Percentiles rank a stretch among this genome's conserved stretches.
phyloP scores from a whole-genome alignment of 257 asterid genomes.

The Paulownia fortunei region DNA sequence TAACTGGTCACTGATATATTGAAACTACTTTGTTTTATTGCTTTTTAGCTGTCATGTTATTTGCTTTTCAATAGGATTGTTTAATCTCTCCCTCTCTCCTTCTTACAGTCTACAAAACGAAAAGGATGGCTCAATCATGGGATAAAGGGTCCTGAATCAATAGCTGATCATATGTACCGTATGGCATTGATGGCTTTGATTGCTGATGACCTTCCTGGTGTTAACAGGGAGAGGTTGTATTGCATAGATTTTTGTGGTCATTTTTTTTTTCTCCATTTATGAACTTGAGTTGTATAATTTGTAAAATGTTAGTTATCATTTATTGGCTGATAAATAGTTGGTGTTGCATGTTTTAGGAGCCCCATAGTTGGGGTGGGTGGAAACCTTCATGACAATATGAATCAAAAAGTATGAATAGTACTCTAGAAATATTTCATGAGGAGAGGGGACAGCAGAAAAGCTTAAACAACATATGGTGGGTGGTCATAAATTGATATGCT shows the following conservation, averaged over 20 bases:
- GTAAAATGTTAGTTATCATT: neutral
- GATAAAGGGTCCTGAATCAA: conserved; percentile 86
- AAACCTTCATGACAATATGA: neutral
- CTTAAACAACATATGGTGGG: too few species aligned
- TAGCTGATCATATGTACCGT: conserved; percentile 97
- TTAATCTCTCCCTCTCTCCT: conserved; percentile 3
- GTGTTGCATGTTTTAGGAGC: neutral
- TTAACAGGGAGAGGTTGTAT: conserved; percentile 90
- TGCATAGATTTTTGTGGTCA: neutral
- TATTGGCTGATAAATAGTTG: neutral
- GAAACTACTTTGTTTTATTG: neutral
- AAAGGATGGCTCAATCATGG: conserved; percentile 97
- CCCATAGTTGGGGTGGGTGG: too few species aligned
- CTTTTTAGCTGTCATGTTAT: conserved; percentile 4
- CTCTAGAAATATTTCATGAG: too few species aligned
- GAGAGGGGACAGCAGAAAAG: too few species aligned
- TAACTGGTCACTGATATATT: neutral
- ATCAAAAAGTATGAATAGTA: too few species aligned
- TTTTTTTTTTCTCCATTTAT: conserved; percentile 1
- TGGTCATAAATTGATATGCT: neutral
- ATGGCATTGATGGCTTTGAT: conserved; percentile 98
- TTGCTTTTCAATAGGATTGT: conserved; percentile 6
- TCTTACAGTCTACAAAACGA: conserved; percentile 79
- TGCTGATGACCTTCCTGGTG: conserved; percentile 79
- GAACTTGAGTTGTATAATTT: neutral